Conservation (phyloP, 148 eudicot species). For the Spergularia marina region DNA sequence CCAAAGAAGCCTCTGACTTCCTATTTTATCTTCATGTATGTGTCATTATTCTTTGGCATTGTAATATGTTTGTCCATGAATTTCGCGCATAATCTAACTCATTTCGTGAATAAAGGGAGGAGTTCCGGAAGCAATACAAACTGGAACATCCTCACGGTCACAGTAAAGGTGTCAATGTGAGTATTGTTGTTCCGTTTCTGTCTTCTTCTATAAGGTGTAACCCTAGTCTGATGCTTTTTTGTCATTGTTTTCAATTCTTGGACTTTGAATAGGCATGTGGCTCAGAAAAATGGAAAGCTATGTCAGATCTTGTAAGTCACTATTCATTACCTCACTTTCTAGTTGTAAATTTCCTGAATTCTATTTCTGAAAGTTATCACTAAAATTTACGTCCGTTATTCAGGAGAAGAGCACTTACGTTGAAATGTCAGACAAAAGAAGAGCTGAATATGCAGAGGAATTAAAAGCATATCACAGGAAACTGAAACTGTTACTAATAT, state of each 20-base stretch:
- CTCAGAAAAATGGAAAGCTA: slow-evolving; percentile 28
- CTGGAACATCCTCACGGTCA: slow-evolving; percentile 6
- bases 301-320: slow-evolving; percentile 31
- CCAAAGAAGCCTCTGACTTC: slow-evolving; percentile 28
- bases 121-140: slow-evolving; percentile 25
- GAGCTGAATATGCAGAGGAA: slow-evolving; percentile 20
- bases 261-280: slow-evolving; percentile 20
- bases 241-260: not conserved
- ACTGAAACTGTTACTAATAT: slow-evolving; percentile 8
- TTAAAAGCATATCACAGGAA: slow-evolving; percentile 5
- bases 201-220: not conserved
- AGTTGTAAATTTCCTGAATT: not conserved
- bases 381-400: not conserved
- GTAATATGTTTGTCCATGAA: not conserved
- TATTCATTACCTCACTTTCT: not conserved
- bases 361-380: not conserved
- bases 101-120: slow-evolving; percentile 29
- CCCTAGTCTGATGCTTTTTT: not conserved
- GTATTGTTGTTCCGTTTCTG: not conserved
- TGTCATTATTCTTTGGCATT: not conserved
- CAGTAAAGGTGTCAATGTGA: slow-evolving; percentile 18
- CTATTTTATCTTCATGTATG: slow-evolving; percentile 28
- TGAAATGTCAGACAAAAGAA: slow-evolving; percentile 8
- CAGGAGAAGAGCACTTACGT: slow-evolving; percentile 29
- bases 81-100: not conserved